Evolutionary conservation across 306 rosid genomes (phyloP).

Genomic region (Pachyrhizus erosus): DNA sequence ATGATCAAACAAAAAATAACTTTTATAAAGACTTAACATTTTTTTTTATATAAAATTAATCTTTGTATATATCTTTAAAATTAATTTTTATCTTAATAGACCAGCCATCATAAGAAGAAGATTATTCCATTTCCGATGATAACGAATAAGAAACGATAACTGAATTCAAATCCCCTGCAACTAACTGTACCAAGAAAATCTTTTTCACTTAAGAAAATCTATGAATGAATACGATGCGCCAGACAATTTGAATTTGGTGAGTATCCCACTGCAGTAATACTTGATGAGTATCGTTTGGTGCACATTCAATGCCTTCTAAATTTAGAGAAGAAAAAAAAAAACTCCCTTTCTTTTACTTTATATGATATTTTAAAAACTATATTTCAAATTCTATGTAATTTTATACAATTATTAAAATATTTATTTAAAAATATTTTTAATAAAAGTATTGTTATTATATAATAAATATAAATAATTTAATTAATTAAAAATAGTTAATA

Average conservation of each 20-base stretch:
- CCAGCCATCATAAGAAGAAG: too few relatives aligned
- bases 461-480: too few relatives aligned
- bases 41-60: too few relatives aligned
- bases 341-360: too few relatives aligned
- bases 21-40: too few relatives aligned
- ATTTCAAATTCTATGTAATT: too few relatives aligned
- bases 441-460: too few relatives aligned
- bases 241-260: conserved; percentile 10
- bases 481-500: too few relatives aligned
- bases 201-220: not conserved
- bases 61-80: not conserved
- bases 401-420: too few relatives aligned
- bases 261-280: not conserved
- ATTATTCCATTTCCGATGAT: not conserved
- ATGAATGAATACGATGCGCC: not conserved
- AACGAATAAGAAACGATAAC: not conserved
- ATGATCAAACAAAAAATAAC: not conserved
- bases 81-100: not conserved
- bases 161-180: not conserved
- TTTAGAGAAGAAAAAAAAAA: not conserved
- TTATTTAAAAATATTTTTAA: too few relatives aligned
- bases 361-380: too few relatives aligned
- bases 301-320: not conserved
- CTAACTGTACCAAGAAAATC: conserved; percentile 3
- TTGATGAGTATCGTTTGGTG: not conserved